Base-by-base conservation (phyloP, 306 rosid genomes). In the Dryas octopetala region DNA sequence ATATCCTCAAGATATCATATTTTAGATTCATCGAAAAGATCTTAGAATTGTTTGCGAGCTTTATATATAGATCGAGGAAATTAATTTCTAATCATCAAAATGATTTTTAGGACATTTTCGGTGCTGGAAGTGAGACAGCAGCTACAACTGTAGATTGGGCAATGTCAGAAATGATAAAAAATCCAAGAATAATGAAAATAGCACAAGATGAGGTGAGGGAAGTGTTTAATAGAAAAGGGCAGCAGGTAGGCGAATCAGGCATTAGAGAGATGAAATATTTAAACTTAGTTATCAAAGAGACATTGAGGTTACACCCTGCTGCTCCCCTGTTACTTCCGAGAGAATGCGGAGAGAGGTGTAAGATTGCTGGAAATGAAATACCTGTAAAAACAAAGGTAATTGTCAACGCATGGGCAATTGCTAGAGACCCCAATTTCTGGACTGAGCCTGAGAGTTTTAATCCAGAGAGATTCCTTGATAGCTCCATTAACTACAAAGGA, bases 121-220 rank as follows among this genome's bases (percentile, higher is more conserved):
- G n/a, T n/a, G n/a, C n/a, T n/a, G n/a, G n/a, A n/a, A n/a, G n/a
- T n/a, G n/a, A n/a, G n/a, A n/a, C n/a, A n/a, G n/a, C n/a, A n/a
- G n/a, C n/a, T n/a, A n/a, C n/a, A n/a, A n/a, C n/a, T n/a, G n/a
- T n/a, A n/a, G n/a, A n/a, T n/a, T n/a, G 76, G 71, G 47, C 76
- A 44, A 77, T 77, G 49, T 1, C 55, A 50, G 71, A 77, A 62
- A 7, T 77, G 76, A 40, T 77, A 7, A 77, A 23, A 47, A 45
- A 41, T 43, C 57, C 76, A 0, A 77, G 32, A 51, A 23, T 77
- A 26, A 70, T 69, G 81, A 62, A 70, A 14, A 70, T 0, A 45
- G 81, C 76, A 40, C 81, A 77, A 0, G 43, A 60, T 13, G 76
- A 70, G 15, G 70, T 70, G n/a, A 60, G 76, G 23, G 28, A 76